Evolutionary conservation across 139 green algal genomes (phyloP), one percentile per base, ranked within the genome.

Genomic region (Pseudopediastrum boryanum): DNA sequence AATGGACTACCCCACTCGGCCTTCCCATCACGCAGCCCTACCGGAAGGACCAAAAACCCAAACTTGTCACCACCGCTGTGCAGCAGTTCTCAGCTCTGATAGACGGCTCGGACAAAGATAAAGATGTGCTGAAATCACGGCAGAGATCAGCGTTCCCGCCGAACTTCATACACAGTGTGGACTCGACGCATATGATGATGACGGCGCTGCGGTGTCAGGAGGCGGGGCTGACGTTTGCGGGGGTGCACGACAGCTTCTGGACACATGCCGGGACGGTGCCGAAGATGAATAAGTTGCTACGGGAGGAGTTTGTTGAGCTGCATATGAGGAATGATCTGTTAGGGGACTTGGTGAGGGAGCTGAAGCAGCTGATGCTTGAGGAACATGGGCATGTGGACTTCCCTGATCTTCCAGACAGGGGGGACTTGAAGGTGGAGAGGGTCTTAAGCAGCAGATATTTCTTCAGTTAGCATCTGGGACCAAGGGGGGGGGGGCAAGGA

Each of bases 221-320:
- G 63, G 35, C 36, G 66, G 83, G 89, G 39, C 66, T 98, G 16
- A 75, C 75, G 23, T 98, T 98, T 88, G 96, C 96, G 39, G 95
- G 90, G 4, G 96, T 99, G 75, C 96, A 99, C 75, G 96, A 99
- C 85, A 98, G 94, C 3, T 99, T 97, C 87, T 99, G 96, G 96
- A 99, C 96, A 43, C 96, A 99, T 79, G 94, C 96, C 19, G 88
- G 86, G 3, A 73, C 62, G 16, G 93, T 97, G 48, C 82, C 92
- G 9, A 42, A 51, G 6, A 95, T 99, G 92, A 93, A 91, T 56
- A 21, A 43, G 2, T 79, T 98, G 36, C 87, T 99, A 58, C 84
- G 96, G 1, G 83, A 96, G 36, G 85, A 93, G 78, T 99, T 99
- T 77, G 80, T 98, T 9, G 68, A 93, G 48, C 86, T 99, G 52